Percentiles rank a stretch among this genome's conserved stretches.
These are phyloP conservation scores for Phialocephala subalpina DNA, from an alignment of 2,329 filamentous ascomycete species.

Conservation along the genomic window DNA sequence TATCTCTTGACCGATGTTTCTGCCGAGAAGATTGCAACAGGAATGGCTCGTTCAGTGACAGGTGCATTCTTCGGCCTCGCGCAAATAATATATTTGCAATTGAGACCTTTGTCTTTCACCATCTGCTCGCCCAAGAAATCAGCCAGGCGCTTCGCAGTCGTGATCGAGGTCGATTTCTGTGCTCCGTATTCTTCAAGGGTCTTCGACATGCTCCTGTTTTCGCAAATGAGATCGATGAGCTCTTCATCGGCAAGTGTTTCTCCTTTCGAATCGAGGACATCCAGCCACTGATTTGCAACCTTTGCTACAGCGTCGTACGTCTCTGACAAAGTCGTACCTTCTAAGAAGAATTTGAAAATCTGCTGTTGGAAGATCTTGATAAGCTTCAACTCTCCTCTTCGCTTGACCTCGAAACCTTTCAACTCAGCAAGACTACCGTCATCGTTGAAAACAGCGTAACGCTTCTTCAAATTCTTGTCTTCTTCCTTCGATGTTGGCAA, in stretches of 20 bases:
- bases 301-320: conserved; percentile 93
- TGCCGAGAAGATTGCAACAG: conserved; percentile 96
- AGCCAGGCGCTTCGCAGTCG: conserved; percentile 90
- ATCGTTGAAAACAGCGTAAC: conserved; percentile 98
- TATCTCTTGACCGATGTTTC: conserved; percentile 86
- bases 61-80: conserved; percentile 85
- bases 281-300: conserved; percentile 95
- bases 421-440: conserved; percentile 94
- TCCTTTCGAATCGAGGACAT: conserved; percentile 90
- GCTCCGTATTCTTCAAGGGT: conserved; percentile 93
- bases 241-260: conserved; percentile 94
- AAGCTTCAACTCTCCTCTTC: conserved; percentile 95
- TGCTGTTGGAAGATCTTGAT: conserved; percentile 99
- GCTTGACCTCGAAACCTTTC: conserved; percentile 97
- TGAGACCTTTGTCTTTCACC: conserved; percentile 98
- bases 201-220: conserved; percentile 98
- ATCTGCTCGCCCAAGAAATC: conserved; percentile 98
- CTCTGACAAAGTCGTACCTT: conserved; percentile 85
- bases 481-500: conserved; percentile 97
- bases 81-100: conserved; percentile 99
- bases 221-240: conserved; percentile 98
- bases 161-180: conserved; percentile 99
- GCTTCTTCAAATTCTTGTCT: conserved; percentile 99
- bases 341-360: conserved; percentile 99
- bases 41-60: conserved; percentile 92